Evolutionary conservation across 2,329 filamentous ascomycete genomes (phyloP), one percentile per base, ranked within the genome.

Genomic region (Xylariomycetidae sp.): DNA sequence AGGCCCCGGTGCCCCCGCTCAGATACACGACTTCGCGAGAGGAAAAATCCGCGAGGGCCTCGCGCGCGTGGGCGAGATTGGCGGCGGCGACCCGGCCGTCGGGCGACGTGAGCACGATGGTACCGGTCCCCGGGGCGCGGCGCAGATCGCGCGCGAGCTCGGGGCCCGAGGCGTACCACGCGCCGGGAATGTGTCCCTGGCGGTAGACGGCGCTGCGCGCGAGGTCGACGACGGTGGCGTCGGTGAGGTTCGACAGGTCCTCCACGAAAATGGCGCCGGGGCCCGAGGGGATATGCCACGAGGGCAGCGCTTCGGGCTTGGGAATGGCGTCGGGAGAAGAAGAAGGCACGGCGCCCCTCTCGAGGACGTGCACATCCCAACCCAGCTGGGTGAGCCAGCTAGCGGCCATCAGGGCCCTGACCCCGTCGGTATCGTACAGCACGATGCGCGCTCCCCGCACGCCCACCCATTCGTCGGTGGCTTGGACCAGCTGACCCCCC

Each of bases 41-140:
- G 8, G 27, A 30, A 9, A 6, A 10, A 9, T 10, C 9, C 7
- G 11, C 13, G 16, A 30, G 13, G 6, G 27, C 27, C 9, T 30
- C 27, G 14, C 27, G 27, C 14, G 27, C 27, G 13, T 30, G 11
- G 6, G 6, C 27, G 9, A 30, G 27, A 19, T 30, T 30, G 13
- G 13, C 13, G 16, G 27, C 27, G 9, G 27, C 27, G 6, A 30
- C 16, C 8, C 16, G 14, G 11, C 27, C 27, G 13, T 30, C 14
- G 14, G 27, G 27, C 27, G 27, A 30, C 6, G 27, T 30, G 27
- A 30, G 27, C 14, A 30, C 27, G 16, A 30, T 30, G 16, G 27
- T 6, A 17, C 16, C 16, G 9, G 6, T 13, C 13, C 27, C 16
- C 9, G 27, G 10, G 10, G 18, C 9, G 16, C 13, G 18, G 6